Conservation (phyloP, 768 basidiomycete species). For the Calocera viscosa region DNA sequence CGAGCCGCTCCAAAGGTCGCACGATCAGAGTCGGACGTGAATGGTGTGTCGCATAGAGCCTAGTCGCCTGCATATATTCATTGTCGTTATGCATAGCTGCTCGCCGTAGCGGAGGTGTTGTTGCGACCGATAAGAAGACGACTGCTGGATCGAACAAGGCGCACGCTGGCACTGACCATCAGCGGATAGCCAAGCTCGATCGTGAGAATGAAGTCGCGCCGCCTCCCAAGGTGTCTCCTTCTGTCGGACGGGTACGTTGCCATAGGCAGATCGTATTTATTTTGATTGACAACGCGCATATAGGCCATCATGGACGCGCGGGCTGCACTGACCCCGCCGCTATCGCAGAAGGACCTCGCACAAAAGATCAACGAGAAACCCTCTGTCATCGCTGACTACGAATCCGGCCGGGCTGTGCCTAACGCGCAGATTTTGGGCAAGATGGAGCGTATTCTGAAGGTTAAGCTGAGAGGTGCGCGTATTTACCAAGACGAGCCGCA, state of each 20-base stretch:
- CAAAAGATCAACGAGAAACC: constrained; percentile 91
- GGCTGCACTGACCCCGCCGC: constrained; percentile 43
- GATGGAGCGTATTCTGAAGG: constrained; percentile 71
- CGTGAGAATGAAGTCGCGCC: constrained; percentile 93
- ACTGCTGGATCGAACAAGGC: constrained; percentile 62
- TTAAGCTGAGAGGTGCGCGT: constrained; percentile 74
- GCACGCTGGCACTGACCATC: constrained; percentile 75
- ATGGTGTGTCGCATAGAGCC: constrained; percentile 29
- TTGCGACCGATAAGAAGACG: constrained; percentile 72
- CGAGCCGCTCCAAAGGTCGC: constrained; percentile 45
- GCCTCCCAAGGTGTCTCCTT: constrained; percentile 61
- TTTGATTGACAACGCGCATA: constrained; percentile 14
- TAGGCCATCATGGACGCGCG: constrained; percentile 77
- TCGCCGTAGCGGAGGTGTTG: constrained; percentile 59
- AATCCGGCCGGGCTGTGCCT: constrained; percentile 75
- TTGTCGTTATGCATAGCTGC: constrained; percentile 38
- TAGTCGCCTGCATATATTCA: constrained; percentile 14
- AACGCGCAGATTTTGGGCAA: constrained; percentile 77
- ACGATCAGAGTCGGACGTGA: constrained; percentile 48
- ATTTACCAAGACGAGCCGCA: constrained; percentile 10
- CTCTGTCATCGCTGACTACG: constrained; percentile 77
- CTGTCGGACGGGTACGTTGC: constrained; percentile 54
- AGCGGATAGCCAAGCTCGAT: constrained; percentile 85
- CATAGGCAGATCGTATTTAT: not conserved
- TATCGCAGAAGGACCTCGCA: constrained; percentile 87